Conservation (phyloP, 1,284 basidiomycete genomes). For the Tilletia caries region DNA sequence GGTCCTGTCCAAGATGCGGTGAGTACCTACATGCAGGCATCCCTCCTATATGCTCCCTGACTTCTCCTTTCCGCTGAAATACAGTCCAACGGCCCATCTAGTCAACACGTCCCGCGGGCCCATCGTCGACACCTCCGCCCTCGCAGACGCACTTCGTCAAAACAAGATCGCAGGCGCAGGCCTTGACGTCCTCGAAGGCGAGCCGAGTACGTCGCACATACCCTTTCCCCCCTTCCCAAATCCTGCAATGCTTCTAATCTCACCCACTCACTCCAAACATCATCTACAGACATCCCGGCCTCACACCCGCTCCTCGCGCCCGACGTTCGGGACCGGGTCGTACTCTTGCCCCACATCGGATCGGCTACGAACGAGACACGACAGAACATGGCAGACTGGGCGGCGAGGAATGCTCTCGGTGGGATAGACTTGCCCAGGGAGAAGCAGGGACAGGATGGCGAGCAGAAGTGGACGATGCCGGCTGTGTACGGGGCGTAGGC, state of each 20-base stretch:
- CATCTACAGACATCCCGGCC: slow-evolving; percentile 59
- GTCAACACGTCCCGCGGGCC: slow-evolving; percentile 57
- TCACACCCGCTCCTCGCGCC: slow-evolving; percentile 71
- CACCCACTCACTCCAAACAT: not conserved
- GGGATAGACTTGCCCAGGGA: slow-evolving; percentile 28
- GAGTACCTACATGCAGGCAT: slow-evolving; percentile 53
- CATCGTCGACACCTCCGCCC: slow-evolving; percentile 76
- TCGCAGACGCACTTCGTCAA: slow-evolving; percentile 72
- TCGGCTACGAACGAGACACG: slow-evolving; percentile 83
- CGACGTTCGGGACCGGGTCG: slow-evolving; percentile 60
- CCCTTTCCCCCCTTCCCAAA: not conserved
- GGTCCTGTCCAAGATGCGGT: slow-evolving; percentile 81
- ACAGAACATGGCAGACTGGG: slow-evolving; percentile 66
- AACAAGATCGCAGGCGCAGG: slow-evolving; percentile 85
- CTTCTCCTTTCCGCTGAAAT: not conserved
- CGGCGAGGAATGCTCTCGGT: slow-evolving; percentile 38
- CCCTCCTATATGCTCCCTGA: not conserved
- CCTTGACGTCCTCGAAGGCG: slow-evolving; percentile 87
- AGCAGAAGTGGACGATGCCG: slow-evolving; percentile 21
- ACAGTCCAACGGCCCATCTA: slow-evolving; percentile 25
- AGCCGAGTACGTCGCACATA: slow-evolving; percentile 63
- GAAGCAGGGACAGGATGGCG: slow-evolving; percentile 22
- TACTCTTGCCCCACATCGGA: slow-evolving; percentile 82
- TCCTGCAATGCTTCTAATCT: not conserved
- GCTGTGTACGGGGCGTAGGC: not conserved